A percentile compares a stretch with the other conserved stretches of the same genome.
Evolutionary conservation across 768 basidiomycete genomes (phyloP).

Genomic region (Tulasnella sp.): DNA sequence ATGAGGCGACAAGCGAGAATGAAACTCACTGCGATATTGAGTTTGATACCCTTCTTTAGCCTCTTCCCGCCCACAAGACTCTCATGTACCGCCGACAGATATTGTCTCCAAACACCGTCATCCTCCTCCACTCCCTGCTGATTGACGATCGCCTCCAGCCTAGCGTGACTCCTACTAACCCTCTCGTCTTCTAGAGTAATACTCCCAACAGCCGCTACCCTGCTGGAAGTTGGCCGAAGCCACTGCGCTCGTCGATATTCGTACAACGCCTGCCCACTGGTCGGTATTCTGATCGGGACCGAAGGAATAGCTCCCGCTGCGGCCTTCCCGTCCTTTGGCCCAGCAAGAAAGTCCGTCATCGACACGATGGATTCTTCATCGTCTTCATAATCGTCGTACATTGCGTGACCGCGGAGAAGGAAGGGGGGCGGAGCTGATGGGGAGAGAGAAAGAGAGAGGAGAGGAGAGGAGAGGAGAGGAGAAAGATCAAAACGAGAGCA

Average conservation of each 20-base stretch:
- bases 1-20: background rate
- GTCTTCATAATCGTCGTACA: no score
- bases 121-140: constrained; percentile 19
- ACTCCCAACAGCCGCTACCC: background rate
- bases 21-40: constrained; percentile 19
- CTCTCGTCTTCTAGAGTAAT: background rate
- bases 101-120: constrained; percentile 19
- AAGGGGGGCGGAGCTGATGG: no score
- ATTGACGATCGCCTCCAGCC: constrained; percentile 16
- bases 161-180: background rate
- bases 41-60: constrained; percentile 19
- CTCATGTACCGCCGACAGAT: constrained; percentile 18
- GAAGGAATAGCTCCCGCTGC: no score
- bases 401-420: no score
- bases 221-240: constrained; percentile 6
- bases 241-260: constrained; percentile 9
- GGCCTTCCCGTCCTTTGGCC: no score
- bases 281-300: background rate
- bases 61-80: constrained; percentile 18
- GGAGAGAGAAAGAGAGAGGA: no score
- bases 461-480: no score
- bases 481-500: no score
- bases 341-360: no score
- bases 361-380: no score
- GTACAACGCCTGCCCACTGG: constrained; percentile 9